Evolutionary conservation across 441 rosid species (phyloP), one percentile per base, ranked within the genome.

Genomic region (Pelargonium fulgidum): DNA sequence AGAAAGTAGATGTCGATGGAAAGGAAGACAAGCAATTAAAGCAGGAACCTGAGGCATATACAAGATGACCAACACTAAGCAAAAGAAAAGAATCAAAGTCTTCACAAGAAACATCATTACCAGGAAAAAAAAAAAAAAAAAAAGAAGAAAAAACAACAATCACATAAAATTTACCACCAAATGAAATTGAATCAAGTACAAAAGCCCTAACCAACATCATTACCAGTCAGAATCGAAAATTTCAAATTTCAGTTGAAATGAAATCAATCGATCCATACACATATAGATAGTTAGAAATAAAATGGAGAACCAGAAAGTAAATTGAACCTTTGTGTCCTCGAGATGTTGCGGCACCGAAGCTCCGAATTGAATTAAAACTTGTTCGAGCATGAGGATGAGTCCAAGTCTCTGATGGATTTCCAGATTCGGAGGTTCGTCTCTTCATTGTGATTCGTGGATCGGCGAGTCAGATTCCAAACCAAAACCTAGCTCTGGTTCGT

Each of bases 381-480:
- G 3, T 48, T n/a, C 13, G 16, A 10, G 54, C 54, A 20, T 29
- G 19, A n/a, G n/a, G 52, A 74, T 73, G 76, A 69, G 59, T 33
- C 22, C 19, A 71, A 41, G 45, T 69, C 19, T 70, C 76, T 1
- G 66, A 63, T 36, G 77, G 36, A 64, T 41, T 58, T 64, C 41
- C 14, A 8, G 75, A 41, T 42, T 42, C 52, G 11, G 10, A 66
- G 22, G 10, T 19, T 64, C 58, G 73, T 69, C 73, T 76, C 70
- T 73, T 75, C 83, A 76, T 81, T 36, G 17, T 44, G 62, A 52
- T 52, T 52, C 59, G 19, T 3, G 59, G 61, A 20, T 3, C 10
- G 22, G 19, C 17, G 24, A 54, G 10, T 17, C 19, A 7, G 61
- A 54, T 24, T 8, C 11, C 61, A 17, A 54, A 54, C 61, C n/a